These are phyloP conservation scores for Paramecium tetraurelia DNA, from an alignment of 73 alveolate genomes.

Conservation along the genomic window DNA sequence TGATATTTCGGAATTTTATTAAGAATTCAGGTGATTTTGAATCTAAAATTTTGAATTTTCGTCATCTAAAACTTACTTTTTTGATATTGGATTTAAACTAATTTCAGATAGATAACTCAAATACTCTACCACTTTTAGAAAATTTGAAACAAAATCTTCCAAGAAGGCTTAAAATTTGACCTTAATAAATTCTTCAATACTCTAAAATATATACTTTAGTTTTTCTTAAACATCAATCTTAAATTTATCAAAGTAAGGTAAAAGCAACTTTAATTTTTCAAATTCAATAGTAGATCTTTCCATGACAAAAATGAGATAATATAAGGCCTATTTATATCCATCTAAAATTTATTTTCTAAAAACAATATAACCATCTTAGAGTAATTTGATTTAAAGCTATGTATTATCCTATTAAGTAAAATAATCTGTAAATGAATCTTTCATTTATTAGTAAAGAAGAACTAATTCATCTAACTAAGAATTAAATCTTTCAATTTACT, in stretches of 20 bases:
- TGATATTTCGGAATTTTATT: neutral
- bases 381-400: neutral
- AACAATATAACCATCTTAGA: neutral
- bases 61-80: neutral
- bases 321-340: neutral
- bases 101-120: neutral
- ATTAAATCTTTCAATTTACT: neutral
- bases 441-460: neutral
- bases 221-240: neutral
- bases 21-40: neutral
- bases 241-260: neutral
- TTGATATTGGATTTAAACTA: neutral
- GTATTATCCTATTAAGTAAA: neutral
- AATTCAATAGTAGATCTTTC: neutral
- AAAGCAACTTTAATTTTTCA: neutral
- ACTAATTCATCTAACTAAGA: neutral
- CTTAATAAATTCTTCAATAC: neutral
- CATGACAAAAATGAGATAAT: neutral
- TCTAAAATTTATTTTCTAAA: neutral
- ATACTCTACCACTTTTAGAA: neutral
- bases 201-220: neutral
- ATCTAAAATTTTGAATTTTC: neutral
- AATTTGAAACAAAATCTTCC: neutral
- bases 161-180: neutral
- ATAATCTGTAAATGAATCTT: neutral